Evolutionary conservation across 306 rosid species (phyloP).

Genomic region (Rosa chinensis): DNA sequence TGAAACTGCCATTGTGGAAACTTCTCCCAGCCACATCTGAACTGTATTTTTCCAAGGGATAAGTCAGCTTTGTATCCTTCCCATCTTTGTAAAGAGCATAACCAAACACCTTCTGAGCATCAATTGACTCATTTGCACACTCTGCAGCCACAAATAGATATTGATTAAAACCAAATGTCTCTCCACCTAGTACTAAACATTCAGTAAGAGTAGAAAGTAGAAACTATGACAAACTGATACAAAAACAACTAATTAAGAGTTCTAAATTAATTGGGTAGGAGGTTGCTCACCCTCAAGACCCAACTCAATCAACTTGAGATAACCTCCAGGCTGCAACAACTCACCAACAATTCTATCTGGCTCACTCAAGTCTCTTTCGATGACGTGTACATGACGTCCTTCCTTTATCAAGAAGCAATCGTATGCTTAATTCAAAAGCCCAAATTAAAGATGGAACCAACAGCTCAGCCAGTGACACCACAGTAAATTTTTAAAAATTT

Average conservation of each 20-base stretch:
- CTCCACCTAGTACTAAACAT: background rate
- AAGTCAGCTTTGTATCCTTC: background rate
- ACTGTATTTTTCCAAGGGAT: background rate
- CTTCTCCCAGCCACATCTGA: slow-evolving; percentile 14
- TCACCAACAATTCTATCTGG: slow-evolving; percentile 30
- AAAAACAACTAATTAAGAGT: background rate
- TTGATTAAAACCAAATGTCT: background rate
- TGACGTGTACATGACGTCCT: slow-evolving; percentile 50
- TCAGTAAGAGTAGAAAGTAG: no score
- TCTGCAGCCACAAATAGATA: slow-evolving; percentile 30
- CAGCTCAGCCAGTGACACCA: background rate
- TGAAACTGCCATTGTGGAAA: slow-evolving; percentile 40
- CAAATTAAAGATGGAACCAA: background rate
- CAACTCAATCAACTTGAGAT: slow-evolving; percentile 25
- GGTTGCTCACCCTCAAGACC: slow-evolving; percentile 20
- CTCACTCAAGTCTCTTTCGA: slow-evolving; percentile 46
- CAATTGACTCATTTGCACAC: slow-evolving; percentile 17
- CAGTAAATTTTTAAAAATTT: background rate
- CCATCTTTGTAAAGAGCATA: slow-evolving; percentile 36
- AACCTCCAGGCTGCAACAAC: slow-evolving; percentile 42
- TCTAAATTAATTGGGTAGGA: background rate
- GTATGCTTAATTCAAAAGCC: background rate
- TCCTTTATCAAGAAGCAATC: slow-evolving; percentile 31
- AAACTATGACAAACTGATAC: background rate
- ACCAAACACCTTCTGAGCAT: slow-evolving; percentile 29